These are phyloP conservation scores for Harringtonia lauricola DNA, from an alignment of 2,329 filamentous ascomycete genomes.

Conservation along the genomic window DNA sequence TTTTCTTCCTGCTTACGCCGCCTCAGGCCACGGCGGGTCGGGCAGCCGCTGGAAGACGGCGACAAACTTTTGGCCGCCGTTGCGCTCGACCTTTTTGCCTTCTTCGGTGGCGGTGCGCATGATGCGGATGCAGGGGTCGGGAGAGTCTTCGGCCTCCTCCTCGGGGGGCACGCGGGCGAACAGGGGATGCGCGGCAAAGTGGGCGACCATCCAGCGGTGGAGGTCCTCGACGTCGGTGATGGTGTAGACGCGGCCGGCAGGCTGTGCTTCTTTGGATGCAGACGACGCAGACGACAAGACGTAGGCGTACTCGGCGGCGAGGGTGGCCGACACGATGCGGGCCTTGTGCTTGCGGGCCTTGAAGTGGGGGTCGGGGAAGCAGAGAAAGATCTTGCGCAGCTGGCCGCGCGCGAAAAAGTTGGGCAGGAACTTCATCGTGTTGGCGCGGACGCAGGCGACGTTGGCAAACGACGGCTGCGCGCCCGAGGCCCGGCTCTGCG, in stretches of 20 bases:
- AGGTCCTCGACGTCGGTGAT: constrained; percentile 96
- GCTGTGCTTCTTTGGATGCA: too few species aligned
- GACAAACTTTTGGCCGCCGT: constrained; percentile 83
- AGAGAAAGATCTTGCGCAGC: constrained; percentile 87
- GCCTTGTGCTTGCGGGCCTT: constrained; percentile 97
- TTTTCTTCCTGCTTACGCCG: too few species aligned
- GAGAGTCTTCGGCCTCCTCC: constrained; percentile 37
- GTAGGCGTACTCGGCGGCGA: constrained; percentile 91
- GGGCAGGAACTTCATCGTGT: constrained; percentile 99
- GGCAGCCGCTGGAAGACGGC: constrained; percentile 74
- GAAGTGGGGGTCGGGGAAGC: constrained; percentile 97
- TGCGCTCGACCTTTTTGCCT: constrained; percentile 89
- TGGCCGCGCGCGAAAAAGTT: constrained; percentile 84
- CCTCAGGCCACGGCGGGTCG: constrained; percentile 58
- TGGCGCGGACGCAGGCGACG: constrained; percentile 77
- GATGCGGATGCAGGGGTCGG: constrained; percentile 56
- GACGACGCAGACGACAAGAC: constrained; percentile 69
- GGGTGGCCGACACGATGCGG: constrained; percentile 76
- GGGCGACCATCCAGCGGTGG: constrained; percentile 84
- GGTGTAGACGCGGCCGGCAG: constrained; percentile 74
- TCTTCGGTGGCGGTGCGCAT: constrained; percentile 89
- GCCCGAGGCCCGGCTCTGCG: constrained; percentile 34
- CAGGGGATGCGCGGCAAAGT: constrained; percentile 66
- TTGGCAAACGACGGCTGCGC: constrained; percentile 58
- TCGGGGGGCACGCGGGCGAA: constrained; percentile 62